Evolutionary conservation across 805 yeast species (phyloP).

Genomic region (Zygosaccharomyces siamensis): DNA sequence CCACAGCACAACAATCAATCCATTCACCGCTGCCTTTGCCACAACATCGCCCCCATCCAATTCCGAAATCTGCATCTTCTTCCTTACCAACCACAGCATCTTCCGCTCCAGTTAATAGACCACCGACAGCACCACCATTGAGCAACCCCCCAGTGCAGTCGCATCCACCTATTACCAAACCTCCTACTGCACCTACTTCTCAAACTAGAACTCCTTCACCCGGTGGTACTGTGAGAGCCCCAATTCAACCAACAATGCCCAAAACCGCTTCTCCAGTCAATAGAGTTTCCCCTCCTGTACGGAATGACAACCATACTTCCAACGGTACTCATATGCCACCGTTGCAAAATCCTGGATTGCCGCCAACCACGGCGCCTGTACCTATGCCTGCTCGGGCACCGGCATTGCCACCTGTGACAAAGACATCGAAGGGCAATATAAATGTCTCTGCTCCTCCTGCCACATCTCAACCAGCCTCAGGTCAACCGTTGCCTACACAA

Average conservation of each 20-base stretch:
- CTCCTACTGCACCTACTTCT: slow-evolving; percentile 15
- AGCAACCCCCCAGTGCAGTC: slow-evolving; percentile 8
- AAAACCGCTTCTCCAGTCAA: neutral
- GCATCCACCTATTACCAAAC: slow-evolving; percentile 1
- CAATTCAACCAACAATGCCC: neutral
- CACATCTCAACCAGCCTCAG: neutral
- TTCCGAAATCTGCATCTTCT: neutral
- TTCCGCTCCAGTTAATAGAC: neutral
- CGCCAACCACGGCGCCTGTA: slow-evolving; percentile 1
- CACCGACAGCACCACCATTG: neutral
- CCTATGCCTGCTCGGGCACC: neutral
- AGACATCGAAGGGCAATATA: neutral
- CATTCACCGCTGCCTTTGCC: too few species aligned
- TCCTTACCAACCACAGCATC: neutral
- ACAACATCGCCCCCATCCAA: neutral
- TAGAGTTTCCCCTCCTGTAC: neutral
- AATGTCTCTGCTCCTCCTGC: neutral
- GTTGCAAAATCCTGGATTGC: neutral
- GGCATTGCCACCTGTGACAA: neutral
- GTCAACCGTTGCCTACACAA: neutral
- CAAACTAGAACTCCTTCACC: slow-evolving; percentile 2
- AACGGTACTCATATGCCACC: neutral
- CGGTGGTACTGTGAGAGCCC: neutral
- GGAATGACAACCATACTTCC: neutral
- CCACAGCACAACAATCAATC: neutral